These are phyloP conservation scores for Sordariomycetes sp. DNA, from an alignment of 2,329 filamentous ascomycete genomes.

Conservation along the genomic window DNA sequence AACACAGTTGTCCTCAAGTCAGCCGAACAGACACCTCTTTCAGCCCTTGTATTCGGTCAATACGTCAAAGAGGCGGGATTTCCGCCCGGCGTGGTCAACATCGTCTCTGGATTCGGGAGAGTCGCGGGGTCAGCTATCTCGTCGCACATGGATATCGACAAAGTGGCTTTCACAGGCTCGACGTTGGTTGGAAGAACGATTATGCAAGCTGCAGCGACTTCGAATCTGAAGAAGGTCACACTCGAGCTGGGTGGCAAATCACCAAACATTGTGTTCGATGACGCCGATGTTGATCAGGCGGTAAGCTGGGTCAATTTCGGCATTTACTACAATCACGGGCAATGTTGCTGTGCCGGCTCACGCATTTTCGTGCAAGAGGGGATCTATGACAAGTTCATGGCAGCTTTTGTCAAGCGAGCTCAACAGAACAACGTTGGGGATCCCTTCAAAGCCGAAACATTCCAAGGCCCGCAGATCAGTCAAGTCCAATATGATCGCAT, in stretches of 20 bases:
- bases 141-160: slow-evolving; percentile 54
- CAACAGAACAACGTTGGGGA: slow-evolving; percentile 23
- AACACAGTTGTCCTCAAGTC: slow-evolving; percentile 53
- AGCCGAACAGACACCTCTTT: slow-evolving; percentile 52
- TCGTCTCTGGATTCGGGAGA: slow-evolving; percentile 57
- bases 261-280: slow-evolving; percentile 23
- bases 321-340: slow-evolving; percentile 47
- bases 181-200: slow-evolving; percentile 58
- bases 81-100: slow-evolving; percentile 63
- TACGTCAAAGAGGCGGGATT: slow-evolving; percentile 63
- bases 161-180: slow-evolving; percentile 65
- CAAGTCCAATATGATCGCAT: neutral
- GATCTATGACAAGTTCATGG: slow-evolving; percentile 34
- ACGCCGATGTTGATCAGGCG: slow-evolving; percentile 38
- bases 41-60: slow-evolving; percentile 48
- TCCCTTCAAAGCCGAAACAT: slow-evolving; percentile 27
- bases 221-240: too few species aligned
- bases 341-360: slow-evolving; percentile 34
- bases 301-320: slow-evolving; percentile 30
- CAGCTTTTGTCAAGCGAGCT: slow-evolving; percentile 18
- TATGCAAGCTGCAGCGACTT: slow-evolving; percentile 56
- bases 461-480: slow-evolving; percentile 43
- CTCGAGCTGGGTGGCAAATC: slow-evolving; percentile 42
- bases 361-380: slow-evolving; percentile 51
- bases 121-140: slow-evolving; percentile 57